Evolutionary conservation across 768 basidiomycete genomes (phyloP).

Genomic region (Nevesoporus exiguus): DNA sequence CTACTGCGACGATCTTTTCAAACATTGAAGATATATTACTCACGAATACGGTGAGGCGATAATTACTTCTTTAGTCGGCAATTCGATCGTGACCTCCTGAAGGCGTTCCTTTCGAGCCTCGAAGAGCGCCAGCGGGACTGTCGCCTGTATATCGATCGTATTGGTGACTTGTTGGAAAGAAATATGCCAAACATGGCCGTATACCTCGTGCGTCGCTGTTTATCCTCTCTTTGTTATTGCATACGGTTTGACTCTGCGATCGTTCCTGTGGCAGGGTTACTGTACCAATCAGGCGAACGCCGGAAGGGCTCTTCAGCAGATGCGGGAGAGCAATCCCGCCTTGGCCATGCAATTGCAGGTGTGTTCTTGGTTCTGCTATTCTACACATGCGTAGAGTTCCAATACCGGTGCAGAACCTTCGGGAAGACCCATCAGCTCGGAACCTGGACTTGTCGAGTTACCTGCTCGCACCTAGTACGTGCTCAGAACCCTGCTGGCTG

Average conservation of each 20-base stretch:
- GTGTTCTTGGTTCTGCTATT: constrained; percentile 6
- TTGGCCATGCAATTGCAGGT: constrained; percentile 70
- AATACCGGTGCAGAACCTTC: constrained; percentile 49
- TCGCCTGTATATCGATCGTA: constrained; percentile 83
- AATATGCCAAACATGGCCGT: constrained; percentile 76
- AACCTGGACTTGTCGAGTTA: constrained; percentile 90
- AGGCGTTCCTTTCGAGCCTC: constrained; percentile 82
- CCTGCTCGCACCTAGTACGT: constrained; percentile 83
- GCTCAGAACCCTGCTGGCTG: background rate
- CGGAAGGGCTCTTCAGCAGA: constrained; percentile 69
- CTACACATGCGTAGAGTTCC: background rate
- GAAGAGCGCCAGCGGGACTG: constrained; percentile 91
- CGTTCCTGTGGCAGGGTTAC: constrained; percentile 56
- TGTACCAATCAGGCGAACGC: constrained; percentile 86
- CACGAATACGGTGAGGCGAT: constrained; percentile 75
- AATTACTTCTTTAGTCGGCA: background rate
- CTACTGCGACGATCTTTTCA: constrained; percentile 80
- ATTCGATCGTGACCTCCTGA: background rate
- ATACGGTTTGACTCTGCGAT: background rate
- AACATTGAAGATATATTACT: constrained; percentile 92
- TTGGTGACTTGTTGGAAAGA: constrained; percentile 78
- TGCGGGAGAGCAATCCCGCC: constrained; percentile 64
- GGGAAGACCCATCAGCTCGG: constrained; percentile 73
- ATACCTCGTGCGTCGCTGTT: constrained; percentile 58
- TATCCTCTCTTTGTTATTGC: background rate